Percentiles rank a stretch among this genome's conserved stretches.
Conservation (phyloP, 179 eudicot genomes). For the Patellifolia procumbens region DNA sequence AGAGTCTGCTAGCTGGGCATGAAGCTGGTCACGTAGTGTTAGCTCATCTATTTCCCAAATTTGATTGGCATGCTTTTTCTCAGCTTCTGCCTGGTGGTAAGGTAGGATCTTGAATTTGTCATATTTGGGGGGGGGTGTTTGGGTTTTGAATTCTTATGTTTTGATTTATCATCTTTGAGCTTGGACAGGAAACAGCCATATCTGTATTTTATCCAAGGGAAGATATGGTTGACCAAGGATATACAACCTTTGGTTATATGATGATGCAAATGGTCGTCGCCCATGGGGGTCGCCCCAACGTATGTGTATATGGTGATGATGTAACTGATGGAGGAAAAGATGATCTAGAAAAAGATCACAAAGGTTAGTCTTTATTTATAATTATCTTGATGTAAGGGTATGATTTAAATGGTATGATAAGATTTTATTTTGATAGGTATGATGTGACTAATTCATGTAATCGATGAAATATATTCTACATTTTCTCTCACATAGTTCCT, state of each 20-base stretch:
- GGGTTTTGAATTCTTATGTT: neutral
- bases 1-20: constrained; percentile 84
- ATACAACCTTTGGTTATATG: constrained; percentile 90
- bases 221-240: constrained; percentile 79
- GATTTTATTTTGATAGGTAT: neutral
- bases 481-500: neutral
- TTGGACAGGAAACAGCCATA: constrained; percentile 86
- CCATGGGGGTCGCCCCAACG: constrained; percentile 94
- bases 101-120: constrained; percentile 39
- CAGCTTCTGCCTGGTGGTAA: constrained; percentile 98
- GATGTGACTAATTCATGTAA: neutral
- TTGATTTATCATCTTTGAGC: neutral
- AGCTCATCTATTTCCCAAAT: constrained; percentile 92
- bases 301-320: constrained; percentile 82
- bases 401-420: neutral
- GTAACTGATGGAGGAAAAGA: constrained; percentile 87
- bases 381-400: neutral
- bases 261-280: constrained; percentile 99
- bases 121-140: constrained; percentile 4
- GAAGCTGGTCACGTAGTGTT: constrained; percentile 93
- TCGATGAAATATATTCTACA: neutral
- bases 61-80: constrained; percentile 98
- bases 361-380: constrained; percentile 42
- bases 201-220: constrained; percentile 95
- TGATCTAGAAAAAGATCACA: constrained; percentile 82